Evolutionary conservation across 2,329 filamentous ascomycete species (phyloP).

Genomic region (Thielaviopsis musarum): DNA sequence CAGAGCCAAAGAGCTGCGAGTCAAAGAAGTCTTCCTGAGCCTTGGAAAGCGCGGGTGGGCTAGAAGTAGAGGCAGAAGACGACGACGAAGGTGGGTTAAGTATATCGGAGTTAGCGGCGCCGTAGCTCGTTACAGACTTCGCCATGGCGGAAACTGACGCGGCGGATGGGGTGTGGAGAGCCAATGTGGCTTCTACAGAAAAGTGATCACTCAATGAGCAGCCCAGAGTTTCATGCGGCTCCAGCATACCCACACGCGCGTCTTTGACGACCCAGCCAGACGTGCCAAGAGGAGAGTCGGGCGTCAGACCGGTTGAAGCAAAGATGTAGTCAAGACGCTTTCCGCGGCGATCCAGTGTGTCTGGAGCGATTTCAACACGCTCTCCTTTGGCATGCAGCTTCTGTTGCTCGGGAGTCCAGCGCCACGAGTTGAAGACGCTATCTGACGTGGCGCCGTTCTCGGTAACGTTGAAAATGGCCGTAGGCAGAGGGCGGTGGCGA

Average conservation of each 20-base stretch:
- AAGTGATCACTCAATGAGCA: constrained; percentile 94
- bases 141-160: constrained; percentile 12
- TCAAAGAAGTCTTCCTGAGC: constrained; percentile 17
- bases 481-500: constrained; percentile 51
- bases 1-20: constrained; percentile 19
- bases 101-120: constrained; percentile 8
- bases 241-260: constrained; percentile 61
- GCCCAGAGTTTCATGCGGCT: constrained; percentile 60
- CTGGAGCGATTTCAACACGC: constrained; percentile 37
- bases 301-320: constrained; percentile 37
- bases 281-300: constrained; percentile 17
- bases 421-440: constrained; percentile 78
- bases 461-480: constrained; percentile 57
- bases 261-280: constrained; percentile 51
- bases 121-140: constrained; percentile 5
- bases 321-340: constrained; percentile 94
- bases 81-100: constrained; percentile 12
- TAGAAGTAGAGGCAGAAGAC: constrained; percentile 13
- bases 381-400: constrained; percentile 44
- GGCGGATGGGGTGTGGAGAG: constrained; percentile 24
- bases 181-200: constrained; percentile 66
- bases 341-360: constrained; percentile 53
- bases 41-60: constrained; percentile 14
- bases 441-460: constrained; percentile 83
- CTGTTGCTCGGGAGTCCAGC: constrained; percentile 60